A percentile compares a stretch with the other conserved stretches of the same genome.
phyloP scores from a whole-genome alignment of 805 yeast genomes.

The Citeromyces matritensis region DNA sequence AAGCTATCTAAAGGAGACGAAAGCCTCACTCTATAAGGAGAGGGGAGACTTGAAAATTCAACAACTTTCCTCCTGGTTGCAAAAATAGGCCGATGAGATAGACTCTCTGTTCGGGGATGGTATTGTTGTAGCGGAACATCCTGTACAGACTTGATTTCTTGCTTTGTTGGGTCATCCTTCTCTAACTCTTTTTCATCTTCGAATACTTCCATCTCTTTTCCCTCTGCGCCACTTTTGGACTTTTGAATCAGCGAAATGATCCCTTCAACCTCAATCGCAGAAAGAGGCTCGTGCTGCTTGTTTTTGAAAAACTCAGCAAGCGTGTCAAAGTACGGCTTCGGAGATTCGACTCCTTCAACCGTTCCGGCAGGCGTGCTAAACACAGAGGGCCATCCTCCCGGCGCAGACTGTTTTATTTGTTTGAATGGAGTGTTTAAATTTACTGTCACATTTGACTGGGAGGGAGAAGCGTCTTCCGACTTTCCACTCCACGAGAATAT shows the following conservation, averaged over 20 bases:
- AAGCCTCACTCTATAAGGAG: slow-evolving; percentile 11
- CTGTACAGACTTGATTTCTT: too few species aligned
- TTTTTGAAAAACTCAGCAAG: slow-evolving; percentile 55
- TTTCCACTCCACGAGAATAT: too few species aligned
- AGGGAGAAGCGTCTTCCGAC: too few species aligned
- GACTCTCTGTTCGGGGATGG: background rate
- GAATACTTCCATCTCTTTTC: background rate
- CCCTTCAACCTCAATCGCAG: slow-evolving; percentile 72
- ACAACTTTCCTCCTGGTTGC: slow-evolving; percentile 13
- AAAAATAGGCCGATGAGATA: too few species aligned
- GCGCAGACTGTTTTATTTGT: too few species aligned
- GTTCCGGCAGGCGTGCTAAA: too few species aligned
- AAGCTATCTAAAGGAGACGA: slow-evolving; percentile 14
- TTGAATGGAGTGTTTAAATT: too few species aligned
- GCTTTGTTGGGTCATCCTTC: background rate
- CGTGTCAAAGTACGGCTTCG: slow-evolving; percentile 34
- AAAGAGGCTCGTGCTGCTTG: slow-evolving; percentile 63
- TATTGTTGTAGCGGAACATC: too few species aligned
- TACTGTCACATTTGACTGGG: too few species aligned
- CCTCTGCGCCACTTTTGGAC: slow-evolving; percentile 12
- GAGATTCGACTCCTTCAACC: background rate
- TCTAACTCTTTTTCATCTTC: background rate
- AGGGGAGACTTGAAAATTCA: slow-evolving; percentile 11
- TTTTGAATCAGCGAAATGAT: slow-evolving; percentile 44
- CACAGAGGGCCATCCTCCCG: too few species aligned